These are phyloP conservation scores for Vararia minispora DNA, from an alignment of 768 basidiomycete species.

Conservation along the genomic window DNA sequence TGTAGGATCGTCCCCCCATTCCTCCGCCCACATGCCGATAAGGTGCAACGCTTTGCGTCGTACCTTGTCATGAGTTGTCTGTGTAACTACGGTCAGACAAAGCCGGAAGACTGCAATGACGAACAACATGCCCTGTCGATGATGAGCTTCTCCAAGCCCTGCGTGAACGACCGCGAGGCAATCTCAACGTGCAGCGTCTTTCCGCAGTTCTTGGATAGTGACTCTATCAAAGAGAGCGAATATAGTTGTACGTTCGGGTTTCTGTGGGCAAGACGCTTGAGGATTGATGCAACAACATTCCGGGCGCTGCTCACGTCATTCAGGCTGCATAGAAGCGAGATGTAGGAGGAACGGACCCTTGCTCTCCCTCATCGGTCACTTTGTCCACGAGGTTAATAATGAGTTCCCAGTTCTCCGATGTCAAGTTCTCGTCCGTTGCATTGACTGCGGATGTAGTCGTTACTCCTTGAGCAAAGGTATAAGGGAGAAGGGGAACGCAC, in stretches of 20 bases:
- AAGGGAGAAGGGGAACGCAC: constrained; percentile 29
- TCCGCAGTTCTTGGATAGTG: constrained; percentile 86
- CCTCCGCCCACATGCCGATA: constrained; percentile 74
- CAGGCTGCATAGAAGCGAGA: constrained; percentile 4
- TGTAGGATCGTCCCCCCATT: constrained; percentile 70
- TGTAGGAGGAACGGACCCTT: constrained; percentile 46
- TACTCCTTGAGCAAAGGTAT: constrained; percentile 1
- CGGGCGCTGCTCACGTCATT: constrained; percentile 56
- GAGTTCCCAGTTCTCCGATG: constrained; percentile 91
- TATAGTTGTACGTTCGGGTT: constrained; percentile 97
- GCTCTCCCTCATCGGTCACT: constrained; percentile 79
- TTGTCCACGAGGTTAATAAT: constrained; percentile 95
- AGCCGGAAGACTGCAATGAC: constrained; percentile 3
- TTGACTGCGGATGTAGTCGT: constrained; percentile 53
- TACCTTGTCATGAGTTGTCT: constrained; percentile 93
- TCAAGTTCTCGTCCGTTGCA: constrained; percentile 96
- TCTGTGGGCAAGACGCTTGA: constrained; percentile 88
- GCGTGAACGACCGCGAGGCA: constrained; percentile 83
- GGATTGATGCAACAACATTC: constrained; percentile 69
- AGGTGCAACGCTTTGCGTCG: constrained; percentile 58
- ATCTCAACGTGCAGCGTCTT: constrained; percentile 76
- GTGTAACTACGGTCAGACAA: constrained; percentile 3
- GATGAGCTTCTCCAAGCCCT: constrained; percentile 76
- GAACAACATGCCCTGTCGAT: constrained; percentile 60
- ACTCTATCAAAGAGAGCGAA: constrained; percentile 77